Evolutionary conservation across 768 basidiomycete genomes (phyloP), one percentile per base, ranked within the genome.

Genomic region (Neoboletus subvelutipes): DNA sequence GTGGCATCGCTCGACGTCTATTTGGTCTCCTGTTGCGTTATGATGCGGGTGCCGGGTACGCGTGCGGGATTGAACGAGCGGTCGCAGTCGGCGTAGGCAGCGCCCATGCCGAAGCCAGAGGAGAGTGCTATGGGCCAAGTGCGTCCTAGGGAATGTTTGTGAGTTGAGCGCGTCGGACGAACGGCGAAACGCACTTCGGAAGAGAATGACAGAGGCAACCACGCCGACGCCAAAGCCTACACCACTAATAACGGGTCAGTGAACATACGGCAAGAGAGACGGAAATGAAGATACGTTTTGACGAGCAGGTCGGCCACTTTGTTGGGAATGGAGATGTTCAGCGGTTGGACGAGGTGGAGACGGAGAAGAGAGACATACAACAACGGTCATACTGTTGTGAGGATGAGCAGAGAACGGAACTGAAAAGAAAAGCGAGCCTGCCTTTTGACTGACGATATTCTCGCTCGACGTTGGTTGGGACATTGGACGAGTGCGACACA

Each of bases 11-110:
- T 40, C 6, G n/a, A 29, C 13, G 15, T 55, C 60, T 65, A 64
- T 29, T 72, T 73, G 45, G 61, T 56, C 58, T 66, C 61, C 17
- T 37, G 42, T 58, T 69, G 63, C 46, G 80, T 78, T 63, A 93
- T 73, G 67, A 94, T 81, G 60, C 89, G 83, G 45, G 87, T 89
- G 57, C 93, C 93, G 20, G 92, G 86, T 71, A 94, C 83, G 65
- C 92, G 83, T 47, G 93, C 88, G 20, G 92, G 89, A 76, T 94
- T 94, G 84, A 95, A 96, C 17, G 89, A 87, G 49, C 92, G 84
- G 76, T 96, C 91, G 75, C 93, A 94, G 80, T 95, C 93, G 31
- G 90, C 86, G 69, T 92, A 94, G 29, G 93, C 92, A 51, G 85
- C 84, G 42, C 93, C 93, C 40, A 86, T 81, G 34, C 93, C 93